These are phyloP conservation scores for Ceratocystis diversiconidia DNA, from an alignment of 2,329 filamentous ascomycete species.

Conservation along the genomic window DNA sequence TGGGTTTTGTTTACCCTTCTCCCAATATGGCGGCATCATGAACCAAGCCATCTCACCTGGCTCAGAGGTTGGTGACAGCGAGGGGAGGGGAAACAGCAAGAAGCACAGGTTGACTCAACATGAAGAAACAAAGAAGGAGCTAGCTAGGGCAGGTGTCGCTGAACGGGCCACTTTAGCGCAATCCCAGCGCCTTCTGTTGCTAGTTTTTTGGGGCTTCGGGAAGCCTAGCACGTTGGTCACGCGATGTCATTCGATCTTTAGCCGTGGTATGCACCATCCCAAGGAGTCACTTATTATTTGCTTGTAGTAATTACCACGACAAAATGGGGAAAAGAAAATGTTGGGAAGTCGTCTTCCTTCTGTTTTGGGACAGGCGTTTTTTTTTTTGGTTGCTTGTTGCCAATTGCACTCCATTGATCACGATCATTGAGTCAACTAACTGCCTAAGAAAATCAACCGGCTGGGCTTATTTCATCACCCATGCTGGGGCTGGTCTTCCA, in stretches of 20 bases:
- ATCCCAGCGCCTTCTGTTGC: not conserved
- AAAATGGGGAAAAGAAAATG: not conserved
- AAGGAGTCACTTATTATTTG: not conserved
- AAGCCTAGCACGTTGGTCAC: constrained; percentile 10
- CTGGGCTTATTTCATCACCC: not conserved
- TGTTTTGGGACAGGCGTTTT: not conserved
- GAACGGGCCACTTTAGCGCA: not conserved
- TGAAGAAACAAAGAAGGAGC: not conserved
- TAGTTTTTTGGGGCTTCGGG: not conserved
- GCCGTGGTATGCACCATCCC: not conserved
- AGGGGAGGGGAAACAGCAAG: not conserved
- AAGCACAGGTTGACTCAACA: not conserved
- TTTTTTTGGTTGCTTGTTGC: not conserved
- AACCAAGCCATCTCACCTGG: not conserved
- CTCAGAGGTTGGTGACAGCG: not conserved
- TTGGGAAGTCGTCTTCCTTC: not conserved
- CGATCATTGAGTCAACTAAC: not conserved
- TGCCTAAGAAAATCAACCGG: not conserved
- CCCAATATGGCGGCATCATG: not conserved
- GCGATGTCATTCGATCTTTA: constrained; percentile 16
- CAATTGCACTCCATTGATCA: not conserved
- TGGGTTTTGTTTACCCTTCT: too few relatives aligned
- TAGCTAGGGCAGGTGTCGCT: not conserved
- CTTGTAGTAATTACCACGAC: not conserved
- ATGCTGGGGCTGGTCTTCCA: not conserved